Evolutionary conservation across 192 early-diverging fungal species (phyloP).

Genomic region (Rhizophlyctis rosea): DNA sequence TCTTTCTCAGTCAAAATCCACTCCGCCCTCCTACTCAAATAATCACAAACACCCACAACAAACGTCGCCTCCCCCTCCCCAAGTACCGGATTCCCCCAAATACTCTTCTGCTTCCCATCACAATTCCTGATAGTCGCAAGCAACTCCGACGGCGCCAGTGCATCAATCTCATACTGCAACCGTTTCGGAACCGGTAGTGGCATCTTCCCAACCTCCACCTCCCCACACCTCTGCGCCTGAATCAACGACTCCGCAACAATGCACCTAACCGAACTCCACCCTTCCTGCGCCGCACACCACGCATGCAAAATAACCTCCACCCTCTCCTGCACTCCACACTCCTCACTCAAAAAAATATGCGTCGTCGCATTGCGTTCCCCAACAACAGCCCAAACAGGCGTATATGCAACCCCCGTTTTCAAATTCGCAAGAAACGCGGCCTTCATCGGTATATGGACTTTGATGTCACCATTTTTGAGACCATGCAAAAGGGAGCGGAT

Average conservation of each 20-base stretch:
- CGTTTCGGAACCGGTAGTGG: conserved; percentile 28
- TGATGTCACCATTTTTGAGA: conserved; percentile 13
- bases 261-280: conserved; percentile 17
- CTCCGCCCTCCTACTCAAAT: conserved; percentile 16
- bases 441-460: conserved; percentile 26
- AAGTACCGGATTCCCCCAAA: not conserved
- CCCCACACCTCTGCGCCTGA: conserved; percentile 12
- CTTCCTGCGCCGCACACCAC: conserved; percentile 16
- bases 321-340: conserved; percentile 11
- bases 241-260: conserved; percentile 25
- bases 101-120: not conserved
- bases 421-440: conserved; percentile 19
- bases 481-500: not conserved
- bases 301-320: conserved; percentile 29
- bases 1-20: conserved; percentile 18
- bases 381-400: conserved; percentile 26
- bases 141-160: conserved; percentile 13
- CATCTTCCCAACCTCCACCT: not conserved
- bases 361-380: conserved; percentile 7
- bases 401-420: conserved; percentile 1
- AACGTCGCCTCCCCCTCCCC: conserved; percentile 10
- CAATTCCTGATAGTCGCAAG: conserved; percentile 25
- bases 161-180: conserved; percentile 22
- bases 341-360: conserved; percentile 31
- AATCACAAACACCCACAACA: conserved; percentile 6